A percentile compares a stretch with the other conserved stretches of the same genome.
phyloP scores from a whole-genome alignment of 306 rosid genomes.

The Glycine latifolia region DNA sequence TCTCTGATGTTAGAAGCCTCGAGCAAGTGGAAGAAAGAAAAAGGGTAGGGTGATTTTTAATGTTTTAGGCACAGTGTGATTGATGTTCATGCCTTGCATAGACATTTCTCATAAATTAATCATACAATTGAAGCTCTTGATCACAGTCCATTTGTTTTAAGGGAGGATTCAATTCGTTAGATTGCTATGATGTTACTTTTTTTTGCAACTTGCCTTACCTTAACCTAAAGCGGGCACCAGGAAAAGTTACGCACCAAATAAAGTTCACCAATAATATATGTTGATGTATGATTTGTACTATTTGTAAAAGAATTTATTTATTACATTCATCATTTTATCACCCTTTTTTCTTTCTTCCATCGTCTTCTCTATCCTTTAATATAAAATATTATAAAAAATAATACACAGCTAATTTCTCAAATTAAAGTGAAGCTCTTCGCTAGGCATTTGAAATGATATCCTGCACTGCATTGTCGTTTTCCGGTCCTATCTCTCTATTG shows the following conservation, averaged over 20 bases:
- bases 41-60: neutral
- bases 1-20: neutral
- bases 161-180: neutral
- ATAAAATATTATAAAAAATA: neutral
- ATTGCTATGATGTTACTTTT: neutral
- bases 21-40: neutral
- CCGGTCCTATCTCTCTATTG: neutral
- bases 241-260: neutral
- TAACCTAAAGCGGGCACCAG: neutral
- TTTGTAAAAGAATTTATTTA: neutral
- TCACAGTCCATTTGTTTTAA: neutral
- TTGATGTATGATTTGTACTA: neutral
- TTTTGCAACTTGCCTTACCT: neutral
- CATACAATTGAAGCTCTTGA: neutral
- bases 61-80: neutral
- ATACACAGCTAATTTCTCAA: neutral
- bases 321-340: neutral
- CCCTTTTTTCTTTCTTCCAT: neutral
- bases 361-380: no score
- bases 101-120: neutral
- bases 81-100: neutral
- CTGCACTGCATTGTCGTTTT: neutral
- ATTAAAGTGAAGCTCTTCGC: neutral
- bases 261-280: neutral
- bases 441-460: neutral